phyloP scores from a whole-genome alignment of 768 basidiomycete genomes.

The Tylopilus vinaceipallidus region DNA sequence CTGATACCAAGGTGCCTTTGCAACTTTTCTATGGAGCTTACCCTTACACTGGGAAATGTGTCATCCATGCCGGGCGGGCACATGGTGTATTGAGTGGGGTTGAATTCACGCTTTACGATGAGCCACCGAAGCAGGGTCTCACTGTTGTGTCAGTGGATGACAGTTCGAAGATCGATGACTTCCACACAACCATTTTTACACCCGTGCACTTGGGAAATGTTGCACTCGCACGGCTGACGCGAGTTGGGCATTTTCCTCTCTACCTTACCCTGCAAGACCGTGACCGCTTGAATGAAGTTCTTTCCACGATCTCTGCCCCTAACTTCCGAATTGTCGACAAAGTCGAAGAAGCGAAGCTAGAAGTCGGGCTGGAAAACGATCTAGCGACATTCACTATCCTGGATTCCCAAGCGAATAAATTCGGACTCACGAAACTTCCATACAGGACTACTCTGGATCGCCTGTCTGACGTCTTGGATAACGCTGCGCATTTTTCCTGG shows the following conservation, averaged over 20 bases:
- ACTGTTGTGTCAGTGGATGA: not conserved
- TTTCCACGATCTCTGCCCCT: not conserved
- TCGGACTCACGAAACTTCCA: not conserved
- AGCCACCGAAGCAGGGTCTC: not conserved
- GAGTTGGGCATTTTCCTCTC: not conserved
- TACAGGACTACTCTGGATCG: not conserved
- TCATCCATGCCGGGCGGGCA: slow-evolving; percentile 17
- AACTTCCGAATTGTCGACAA: not conserved
- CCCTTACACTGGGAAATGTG: too few relatives aligned
- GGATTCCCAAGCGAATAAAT: not conserved
- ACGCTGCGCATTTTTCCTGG: not conserved
- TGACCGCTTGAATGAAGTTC: not conserved
- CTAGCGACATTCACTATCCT: not conserved
- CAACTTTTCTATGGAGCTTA: not conserved
- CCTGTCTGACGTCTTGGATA: not conserved
- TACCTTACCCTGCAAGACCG: not conserved
- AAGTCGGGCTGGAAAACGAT: not conserved
- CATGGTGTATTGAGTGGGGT: slow-evolving; percentile 22
- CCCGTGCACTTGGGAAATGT: not conserved
- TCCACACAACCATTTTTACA: slow-evolving; percentile 6
- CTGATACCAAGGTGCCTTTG: slow-evolving; percentile 17
- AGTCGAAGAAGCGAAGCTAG: not conserved
- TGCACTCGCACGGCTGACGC: slow-evolving; percentile 3
- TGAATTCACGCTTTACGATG: slow-evolving; percentile 20
- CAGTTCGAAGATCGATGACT: slow-evolving; percentile 8